These are phyloP conservation scores for Carex sylvatica DNA, from an alignment of 202 grass and related monocot species.

Conservation along the genomic window DNA sequence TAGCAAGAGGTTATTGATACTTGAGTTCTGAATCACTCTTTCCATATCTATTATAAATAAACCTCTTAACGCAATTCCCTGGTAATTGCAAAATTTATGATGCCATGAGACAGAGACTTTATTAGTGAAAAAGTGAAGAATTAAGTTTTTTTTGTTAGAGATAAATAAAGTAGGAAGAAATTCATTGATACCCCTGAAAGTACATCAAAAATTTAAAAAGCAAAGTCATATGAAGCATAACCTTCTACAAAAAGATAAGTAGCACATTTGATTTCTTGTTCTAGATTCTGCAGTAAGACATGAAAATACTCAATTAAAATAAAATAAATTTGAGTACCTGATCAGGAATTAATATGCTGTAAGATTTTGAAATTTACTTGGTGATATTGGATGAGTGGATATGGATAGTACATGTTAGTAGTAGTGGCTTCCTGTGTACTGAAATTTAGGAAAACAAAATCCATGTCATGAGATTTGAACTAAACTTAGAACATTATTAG, in stretches of 20 bases:
- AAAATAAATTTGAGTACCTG: slow-evolving; percentile 44
- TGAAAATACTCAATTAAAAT: not conserved
- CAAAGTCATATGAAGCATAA: not conserved
- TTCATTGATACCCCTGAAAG: not conserved
- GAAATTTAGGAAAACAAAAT: too few species aligned
- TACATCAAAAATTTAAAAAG: not conserved
- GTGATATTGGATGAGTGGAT: slow-evolving; percentile 58
- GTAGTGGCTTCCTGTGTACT: too few species aligned
- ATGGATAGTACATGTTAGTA: too few species aligned
- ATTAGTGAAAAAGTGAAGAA: not conserved
- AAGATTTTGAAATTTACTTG: slow-evolving; percentile 77
- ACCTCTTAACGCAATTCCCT: slow-evolving; percentile 74
- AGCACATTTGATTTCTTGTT: not conserved
- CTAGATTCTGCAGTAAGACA: too few species aligned
- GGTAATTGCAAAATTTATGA: slow-evolving; percentile 27
- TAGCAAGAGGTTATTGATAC: slow-evolving; percentile 84
- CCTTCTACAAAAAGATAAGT: not conserved
- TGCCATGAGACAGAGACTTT: not conserved
- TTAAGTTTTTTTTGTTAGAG: not conserved
- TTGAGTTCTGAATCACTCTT: slow-evolving; percentile 78
- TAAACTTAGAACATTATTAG: too few species aligned
- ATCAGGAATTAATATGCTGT: slow-evolving; percentile 63
- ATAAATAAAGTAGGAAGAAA: not conserved
- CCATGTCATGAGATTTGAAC: too few species aligned
- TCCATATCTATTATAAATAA: slow-evolving; percentile 81